These are phyloP conservation scores for Vitis rotundifolia DNA, from an alignment of 164 flowering plant species.

Conservation along the genomic window DNA sequence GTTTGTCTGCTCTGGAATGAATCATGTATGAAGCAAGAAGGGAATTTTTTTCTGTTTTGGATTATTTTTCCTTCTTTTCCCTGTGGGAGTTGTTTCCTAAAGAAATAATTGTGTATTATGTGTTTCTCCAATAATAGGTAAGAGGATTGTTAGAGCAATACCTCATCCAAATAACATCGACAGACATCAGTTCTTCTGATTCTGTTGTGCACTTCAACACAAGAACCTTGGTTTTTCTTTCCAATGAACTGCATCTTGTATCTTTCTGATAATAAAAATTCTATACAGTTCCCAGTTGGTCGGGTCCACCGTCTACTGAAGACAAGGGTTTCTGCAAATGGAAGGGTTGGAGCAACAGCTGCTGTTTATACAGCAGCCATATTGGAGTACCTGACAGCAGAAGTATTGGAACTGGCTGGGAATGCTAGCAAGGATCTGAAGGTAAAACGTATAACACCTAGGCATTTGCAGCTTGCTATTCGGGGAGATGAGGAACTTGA, in stretches of 20 bases:
- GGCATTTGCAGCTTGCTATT: slow-evolving; percentile 44
- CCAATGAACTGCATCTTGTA: background rate
- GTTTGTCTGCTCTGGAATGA: no score
- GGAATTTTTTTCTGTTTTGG: no score
- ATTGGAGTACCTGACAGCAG: slow-evolving; percentile 40
- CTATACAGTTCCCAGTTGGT: slow-evolving; percentile 38
- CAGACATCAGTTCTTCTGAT: no score
- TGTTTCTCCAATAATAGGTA: no score
- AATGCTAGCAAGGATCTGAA: slow-evolving; percentile 44
- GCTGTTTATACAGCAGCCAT: slow-evolving; percentile 43
- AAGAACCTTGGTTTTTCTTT: no score
- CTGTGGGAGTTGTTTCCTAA: no score
- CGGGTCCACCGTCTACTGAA: slow-evolving; percentile 40
- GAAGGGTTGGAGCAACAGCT: slow-evolving; percentile 43
- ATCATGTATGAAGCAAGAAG: no score
- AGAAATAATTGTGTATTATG: no score
- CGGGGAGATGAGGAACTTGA: slow-evolving; percentile 43
- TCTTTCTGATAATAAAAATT: background rate
- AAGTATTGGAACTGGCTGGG: slow-evolving; percentile 41
- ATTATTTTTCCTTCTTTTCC: no score
- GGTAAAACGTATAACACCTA: slow-evolving; percentile 40
- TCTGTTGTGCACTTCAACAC: no score
- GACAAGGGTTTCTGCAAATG: slow-evolving; percentile 35
- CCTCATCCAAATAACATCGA: no score
- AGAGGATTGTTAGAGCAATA: no score